phyloP scores from a whole-genome alignment of 352 stramenopile species.

The Phytopythium cucurbitacearum region DNA sequence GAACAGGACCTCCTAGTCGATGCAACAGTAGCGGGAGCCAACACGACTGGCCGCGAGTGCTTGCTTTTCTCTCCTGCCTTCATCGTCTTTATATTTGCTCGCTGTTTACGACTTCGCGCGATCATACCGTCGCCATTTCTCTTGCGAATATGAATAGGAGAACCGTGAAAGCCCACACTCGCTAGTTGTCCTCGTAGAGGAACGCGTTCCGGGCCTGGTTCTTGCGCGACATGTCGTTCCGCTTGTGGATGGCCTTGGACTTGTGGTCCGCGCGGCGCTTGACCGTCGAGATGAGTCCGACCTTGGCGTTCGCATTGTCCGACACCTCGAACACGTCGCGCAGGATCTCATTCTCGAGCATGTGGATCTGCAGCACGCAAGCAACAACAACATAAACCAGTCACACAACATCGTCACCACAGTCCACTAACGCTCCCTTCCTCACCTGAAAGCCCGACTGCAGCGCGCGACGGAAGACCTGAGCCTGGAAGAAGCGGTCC shows the following conservation, averaged over 20 bases:
- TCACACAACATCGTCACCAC: not conserved
- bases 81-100: not conserved
- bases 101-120: not conserved
- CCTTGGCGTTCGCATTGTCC: conserved; percentile 40
- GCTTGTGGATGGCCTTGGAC: conserved; percentile 45
- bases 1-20: conserved; percentile 13
- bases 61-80: too few relatives aligned
- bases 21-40: not conserved
- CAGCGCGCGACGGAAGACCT: conserved; percentile 50
- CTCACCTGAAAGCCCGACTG: conserved; percentile 53
- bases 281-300: conserved; percentile 41
- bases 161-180: too few relatives aligned
- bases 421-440: not conserved
- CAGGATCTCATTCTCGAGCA: conserved; percentile 52
- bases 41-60: not conserved
- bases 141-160: not conserved
- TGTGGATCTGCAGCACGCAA: conserved; percentile 23
- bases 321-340: conserved; percentile 60
- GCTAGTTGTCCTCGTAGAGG: conserved; percentile 36
- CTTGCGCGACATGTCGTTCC: conserved; percentile 53
- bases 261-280: conserved; percentile 44
- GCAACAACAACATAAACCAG: conserved; percentile 5
- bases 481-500: conserved; percentile 59
- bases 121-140: not conserved
- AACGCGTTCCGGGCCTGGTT: conserved; percentile 57